Percentiles rank a stretch among this genome's conserved stretches.
Evolutionary conservation across 257 asterid species (phyloP).

Genomic region (Solanum peruvianum): DNA sequence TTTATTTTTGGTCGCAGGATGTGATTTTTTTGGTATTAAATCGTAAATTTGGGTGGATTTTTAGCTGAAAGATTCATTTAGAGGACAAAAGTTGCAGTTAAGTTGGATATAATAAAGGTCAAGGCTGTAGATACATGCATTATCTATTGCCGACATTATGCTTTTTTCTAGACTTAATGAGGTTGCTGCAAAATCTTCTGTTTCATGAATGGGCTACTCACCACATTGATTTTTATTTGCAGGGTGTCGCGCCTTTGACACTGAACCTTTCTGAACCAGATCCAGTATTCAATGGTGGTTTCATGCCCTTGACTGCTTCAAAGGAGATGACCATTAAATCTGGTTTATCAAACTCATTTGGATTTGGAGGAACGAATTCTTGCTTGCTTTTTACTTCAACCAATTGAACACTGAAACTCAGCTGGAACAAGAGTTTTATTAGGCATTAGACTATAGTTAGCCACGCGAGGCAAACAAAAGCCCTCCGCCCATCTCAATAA

Average conservation of each 20-base stretch:
- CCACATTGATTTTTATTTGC: constrained; percentile 8
- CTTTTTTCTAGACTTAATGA: not conserved
- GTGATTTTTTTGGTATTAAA: not conserved
- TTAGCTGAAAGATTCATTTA: not conserved
- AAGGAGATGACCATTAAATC: constrained; percentile 62
- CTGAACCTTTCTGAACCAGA: constrained; percentile 68
- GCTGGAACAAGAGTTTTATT: not conserved
- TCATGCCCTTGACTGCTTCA: constrained; percentile 68
- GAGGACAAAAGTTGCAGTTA: not conserved
- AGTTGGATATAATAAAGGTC: not conserved
- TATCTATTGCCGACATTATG: not conserved
- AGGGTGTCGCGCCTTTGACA: constrained; percentile 79
- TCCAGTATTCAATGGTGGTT: constrained; percentile 47
- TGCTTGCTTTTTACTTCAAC: constrained; percentile 65
- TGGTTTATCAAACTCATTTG: constrained; percentile 89
- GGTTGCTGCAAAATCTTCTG: not conserved
- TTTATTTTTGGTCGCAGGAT: not conserved
- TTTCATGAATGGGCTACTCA: not conserved
- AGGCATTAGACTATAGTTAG: not conserved
- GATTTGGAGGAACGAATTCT: constrained; percentile 93
- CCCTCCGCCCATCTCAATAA: not conserved
- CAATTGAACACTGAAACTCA: constrained; percentile 5
- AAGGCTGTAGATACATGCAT: not conserved
- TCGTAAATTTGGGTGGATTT: not conserved
- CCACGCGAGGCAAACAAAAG: not conserved